These are phyloP conservation scores for Aspergillus candidus DNA, from an alignment of 2,329 filamentous ascomycete genomes.

Conservation along the genomic window DNA sequence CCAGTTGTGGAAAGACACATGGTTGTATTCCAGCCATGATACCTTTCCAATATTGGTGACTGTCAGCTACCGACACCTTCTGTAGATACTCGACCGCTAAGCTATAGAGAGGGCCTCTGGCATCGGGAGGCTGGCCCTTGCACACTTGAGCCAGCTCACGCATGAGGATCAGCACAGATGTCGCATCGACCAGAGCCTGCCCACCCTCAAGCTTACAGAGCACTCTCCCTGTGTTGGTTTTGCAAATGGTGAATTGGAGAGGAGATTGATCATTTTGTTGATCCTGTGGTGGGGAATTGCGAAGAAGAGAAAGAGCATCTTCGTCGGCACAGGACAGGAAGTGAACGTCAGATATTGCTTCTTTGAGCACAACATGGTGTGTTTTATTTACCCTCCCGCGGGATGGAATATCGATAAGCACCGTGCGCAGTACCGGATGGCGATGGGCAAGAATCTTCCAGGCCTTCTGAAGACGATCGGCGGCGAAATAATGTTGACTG, in stretches of 20 bases:
- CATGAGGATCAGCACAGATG: neutral
- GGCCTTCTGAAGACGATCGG: neutral
- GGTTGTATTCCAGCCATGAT: neutral
- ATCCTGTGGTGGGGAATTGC: neutral
- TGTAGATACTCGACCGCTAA: neutral
- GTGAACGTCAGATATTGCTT: neutral
- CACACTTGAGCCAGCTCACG: neutral
- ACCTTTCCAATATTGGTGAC: neutral
- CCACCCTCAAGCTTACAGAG: slow-evolving; percentile 2
- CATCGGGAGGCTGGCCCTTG: neutral
- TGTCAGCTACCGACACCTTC: neutral
- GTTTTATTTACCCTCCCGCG: neutral
- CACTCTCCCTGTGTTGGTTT: neutral
- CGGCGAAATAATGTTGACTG: neutral
- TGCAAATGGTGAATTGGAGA: neutral
- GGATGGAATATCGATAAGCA: neutral
- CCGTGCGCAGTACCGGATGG: neutral
- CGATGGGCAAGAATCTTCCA: neutral
- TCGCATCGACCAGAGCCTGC: slow-evolving; percentile 1
- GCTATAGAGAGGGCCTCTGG: neutral
- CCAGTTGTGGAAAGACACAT: neutral
- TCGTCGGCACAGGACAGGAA: neutral
- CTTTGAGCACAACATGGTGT: neutral
- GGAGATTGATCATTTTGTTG: neutral
- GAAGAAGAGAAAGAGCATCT: neutral